These are phyloP conservation scores for Hypoxylon subgilvum DNA, from an alignment of 495 filamentous ascomycete genomes.

Conservation along the genomic window DNA sequence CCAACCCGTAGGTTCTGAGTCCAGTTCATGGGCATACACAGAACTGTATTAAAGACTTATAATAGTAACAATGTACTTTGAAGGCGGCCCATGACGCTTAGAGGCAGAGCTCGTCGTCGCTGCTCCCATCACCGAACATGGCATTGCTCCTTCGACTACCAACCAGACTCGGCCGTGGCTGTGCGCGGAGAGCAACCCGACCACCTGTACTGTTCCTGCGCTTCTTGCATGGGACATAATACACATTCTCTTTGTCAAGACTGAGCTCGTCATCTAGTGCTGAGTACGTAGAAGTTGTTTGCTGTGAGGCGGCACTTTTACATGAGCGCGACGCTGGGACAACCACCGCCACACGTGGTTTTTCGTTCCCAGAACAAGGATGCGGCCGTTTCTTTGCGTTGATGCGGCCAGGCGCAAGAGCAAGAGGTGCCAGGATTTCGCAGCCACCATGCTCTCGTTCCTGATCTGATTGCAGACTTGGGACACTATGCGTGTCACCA, in stretches of 20 bases:
- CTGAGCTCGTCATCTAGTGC: constrained; percentile 21
- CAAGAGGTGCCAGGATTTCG: constrained; percentile 1
- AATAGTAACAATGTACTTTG: too few species aligned
- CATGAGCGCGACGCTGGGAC: not conserved
- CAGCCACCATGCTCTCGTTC: constrained; percentile 6
- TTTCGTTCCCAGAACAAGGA: constrained; percentile 12
- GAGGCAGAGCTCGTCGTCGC: constrained; percentile 51
- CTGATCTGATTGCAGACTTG: constrained; percentile 29
- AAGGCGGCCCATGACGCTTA: constrained; percentile 12
- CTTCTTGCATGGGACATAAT: constrained; percentile 20
- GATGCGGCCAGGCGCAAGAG: constrained; percentile 11
- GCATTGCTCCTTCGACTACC: constrained; percentile 16
- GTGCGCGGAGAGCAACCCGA: constrained; percentile 14
- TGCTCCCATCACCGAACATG: constrained; percentile 25
- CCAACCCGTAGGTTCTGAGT: not conserved
- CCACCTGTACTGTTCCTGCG: constrained; percentile 31
- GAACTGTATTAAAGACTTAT: too few species aligned
- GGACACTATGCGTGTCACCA: constrained; percentile 23
- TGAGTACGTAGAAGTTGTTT: not conserved
- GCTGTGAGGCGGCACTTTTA: not conserved
- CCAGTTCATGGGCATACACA: not conserved
- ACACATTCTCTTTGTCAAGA: constrained; percentile 36
- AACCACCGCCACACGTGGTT: constrained; percentile 7
- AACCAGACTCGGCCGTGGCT: constrained; percentile 19
- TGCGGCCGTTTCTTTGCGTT: constrained; percentile 34